Base-by-base conservation (phyloP, 495 filamentous ascomycete species). In the Glarea lozoyensis region DNA sequence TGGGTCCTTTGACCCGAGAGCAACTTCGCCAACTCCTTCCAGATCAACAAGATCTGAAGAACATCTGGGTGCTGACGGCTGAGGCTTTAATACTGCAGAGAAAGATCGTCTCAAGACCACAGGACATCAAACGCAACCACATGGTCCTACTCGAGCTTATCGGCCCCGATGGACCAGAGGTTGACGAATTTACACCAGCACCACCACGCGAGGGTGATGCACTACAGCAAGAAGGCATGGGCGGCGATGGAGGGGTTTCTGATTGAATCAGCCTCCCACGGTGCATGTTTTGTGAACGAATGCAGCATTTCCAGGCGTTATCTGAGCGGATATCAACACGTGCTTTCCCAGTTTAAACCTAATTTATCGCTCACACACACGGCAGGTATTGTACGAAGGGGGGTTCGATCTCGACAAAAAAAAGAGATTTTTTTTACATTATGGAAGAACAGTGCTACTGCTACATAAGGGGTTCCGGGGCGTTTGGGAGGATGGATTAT, bases 51-150 rank as follows among this genome's bases (percentile, higher is more conserved):
- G 56, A 56, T 9, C 53, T 77, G 17, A 63, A 67, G 31, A 61
- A 66, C 24, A 70, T 77, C 4, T 77, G 72, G 70, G 37, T 60
- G 13, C 62, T 65, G 19, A 74, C 73, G 0, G 73, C 72, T 30
- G 72, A 75, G 42, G 67, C 70, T 1, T 54, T 75, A 23, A 77
- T 77, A 25, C 43, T 77, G 10, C 68, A 74, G 15, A 58, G 70
- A 31, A 64, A 66, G 30, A 73, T 77, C 15, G 70, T 77, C 12
- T 62, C 69, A 32, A 59, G 65, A 13, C 53, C 70, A 1, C 57
- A 64, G 32, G 67, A 75, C 16, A 77, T 77, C 40, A 68, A 68
- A 49, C 63, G 72, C 13, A 74, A 72, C 33, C 62, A 56, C 6
- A 65, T 70, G 42, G 65, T 75, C 11, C 56, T 77, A 40, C 52